A percentile compares a stretch with the other conserved stretches of the same genome.
These are phyloP conservation scores for Talaromyces sp. DNA, from an alignment of 2,329 filamentous ascomycete genomes.

Conservation along the genomic window DNA sequence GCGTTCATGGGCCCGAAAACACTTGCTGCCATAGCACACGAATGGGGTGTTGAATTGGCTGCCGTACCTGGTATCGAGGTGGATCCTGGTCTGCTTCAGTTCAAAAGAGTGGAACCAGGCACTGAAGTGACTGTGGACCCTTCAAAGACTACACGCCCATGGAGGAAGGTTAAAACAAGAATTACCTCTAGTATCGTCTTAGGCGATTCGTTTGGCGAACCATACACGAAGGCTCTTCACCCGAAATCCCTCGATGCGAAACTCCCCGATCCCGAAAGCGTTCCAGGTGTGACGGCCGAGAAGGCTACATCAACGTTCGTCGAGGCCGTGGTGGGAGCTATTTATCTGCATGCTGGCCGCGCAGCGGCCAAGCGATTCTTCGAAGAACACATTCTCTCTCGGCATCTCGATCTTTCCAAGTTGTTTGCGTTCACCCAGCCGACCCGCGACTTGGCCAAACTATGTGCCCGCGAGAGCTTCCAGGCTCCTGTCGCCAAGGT, in stretches of 20 bases:
- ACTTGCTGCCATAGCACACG: constrained; percentile 64
- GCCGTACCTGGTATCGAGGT: constrained; percentile 84
- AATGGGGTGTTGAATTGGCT: constrained; percentile 91
- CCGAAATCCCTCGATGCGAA: constrained; percentile 15
- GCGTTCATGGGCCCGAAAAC: constrained; percentile 75
- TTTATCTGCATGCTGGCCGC: constrained; percentile 80
- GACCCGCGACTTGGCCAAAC: constrained; percentile 70
- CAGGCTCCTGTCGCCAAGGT: constrained; percentile 80
- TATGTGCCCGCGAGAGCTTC: constrained; percentile 87
- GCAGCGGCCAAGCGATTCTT: constrained; percentile 77
- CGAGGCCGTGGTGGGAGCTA: constrained; percentile 72
- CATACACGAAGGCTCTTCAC: constrained; percentile 27
- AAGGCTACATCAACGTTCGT: constrained; percentile 70
- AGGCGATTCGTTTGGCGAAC: constrained; percentile 79
- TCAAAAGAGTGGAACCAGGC: constrained; percentile 48
- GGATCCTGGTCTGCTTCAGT: constrained; percentile 85
- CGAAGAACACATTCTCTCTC: constrained; percentile 72
- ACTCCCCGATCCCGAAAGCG: constrained; percentile 12
- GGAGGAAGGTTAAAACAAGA: constrained; percentile 60
- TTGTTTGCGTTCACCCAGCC: constrained; percentile 83
- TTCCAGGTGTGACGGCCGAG: constrained; percentile 42
- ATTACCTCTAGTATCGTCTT: constrained; percentile 72
- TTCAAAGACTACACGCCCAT: constrained; percentile 35
- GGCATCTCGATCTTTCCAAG: constrained; percentile 66
- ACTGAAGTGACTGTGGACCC: constrained; percentile 32